These are phyloP conservation scores for Sporormia fimetaria DNA, from an alignment of 495 filamentous ascomycete species.

Conservation along the genomic window DNA sequence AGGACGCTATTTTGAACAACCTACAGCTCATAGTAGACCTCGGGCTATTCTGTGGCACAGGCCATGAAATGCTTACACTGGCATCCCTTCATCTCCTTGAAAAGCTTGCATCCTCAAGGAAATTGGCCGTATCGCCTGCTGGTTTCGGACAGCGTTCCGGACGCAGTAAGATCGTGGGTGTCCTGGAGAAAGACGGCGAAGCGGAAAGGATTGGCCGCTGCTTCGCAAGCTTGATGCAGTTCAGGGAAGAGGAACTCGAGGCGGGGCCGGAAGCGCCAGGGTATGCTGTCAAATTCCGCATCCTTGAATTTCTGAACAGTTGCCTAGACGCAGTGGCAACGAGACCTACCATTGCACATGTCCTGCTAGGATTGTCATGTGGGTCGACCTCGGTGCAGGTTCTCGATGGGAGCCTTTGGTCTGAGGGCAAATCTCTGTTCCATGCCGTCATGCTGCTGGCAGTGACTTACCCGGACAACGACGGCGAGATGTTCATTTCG, in stretches of 20 bases:
- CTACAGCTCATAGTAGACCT: constrained; percentile 63
- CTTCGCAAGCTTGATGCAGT: constrained; percentile 52
- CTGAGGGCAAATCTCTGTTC: constrained; percentile 59
- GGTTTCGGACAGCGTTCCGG: constrained; percentile 35
- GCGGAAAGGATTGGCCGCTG: constrained; percentile 56
- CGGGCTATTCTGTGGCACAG: constrained; percentile 71
- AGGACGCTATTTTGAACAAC: constrained; percentile 80
- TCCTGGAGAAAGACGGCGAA: constrained; percentile 60
- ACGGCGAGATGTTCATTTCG: constrained; percentile 49
- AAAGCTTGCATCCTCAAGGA: constrained; percentile 71
- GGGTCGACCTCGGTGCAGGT: constrained; percentile 53
- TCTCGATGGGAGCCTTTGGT: constrained; percentile 51
- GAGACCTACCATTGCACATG: constrained; percentile 73
- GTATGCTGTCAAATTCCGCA: constrained; percentile 63
- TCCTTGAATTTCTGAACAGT: constrained; percentile 71
- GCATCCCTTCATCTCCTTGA: constrained; percentile 69
- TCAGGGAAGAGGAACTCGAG: constrained; percentile 50
- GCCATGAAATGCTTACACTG: constrained; percentile 62
- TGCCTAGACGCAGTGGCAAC: constrained; percentile 60
- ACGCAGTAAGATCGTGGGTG: constrained; percentile 68
- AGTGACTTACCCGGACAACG: constrained; percentile 47
- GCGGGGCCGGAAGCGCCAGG: constrained; percentile 49
- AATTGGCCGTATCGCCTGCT: constrained; percentile 40
- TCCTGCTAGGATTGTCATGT: constrained; percentile 79
- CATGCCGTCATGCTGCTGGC: constrained; percentile 63